Evolutionary conservation across 2,329 filamentous ascomycete species (phyloP).

Genomic region (Amesomyces nigricolor): DNA sequence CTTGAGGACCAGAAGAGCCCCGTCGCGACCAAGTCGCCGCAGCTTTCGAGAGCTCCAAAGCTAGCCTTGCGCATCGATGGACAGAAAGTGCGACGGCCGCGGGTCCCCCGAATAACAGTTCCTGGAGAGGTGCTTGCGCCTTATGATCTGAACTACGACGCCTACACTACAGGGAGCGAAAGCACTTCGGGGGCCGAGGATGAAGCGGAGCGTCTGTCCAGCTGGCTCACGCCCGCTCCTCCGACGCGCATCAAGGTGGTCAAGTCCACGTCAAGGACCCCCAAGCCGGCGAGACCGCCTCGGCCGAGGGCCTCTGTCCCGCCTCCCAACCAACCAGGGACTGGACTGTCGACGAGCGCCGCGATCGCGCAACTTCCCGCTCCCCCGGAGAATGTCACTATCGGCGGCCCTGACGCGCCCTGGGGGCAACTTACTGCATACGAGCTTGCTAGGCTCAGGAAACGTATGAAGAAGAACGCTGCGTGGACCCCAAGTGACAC

Average conservation of each 20-base stretch:
- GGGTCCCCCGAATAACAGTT: constrained; percentile 55
- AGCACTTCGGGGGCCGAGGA: constrained; percentile 49
- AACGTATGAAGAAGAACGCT: constrained; percentile 88
- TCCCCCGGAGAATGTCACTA: constrained; percentile 53
- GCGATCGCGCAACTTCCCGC: constrained; percentile 44
- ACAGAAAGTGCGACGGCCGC: constrained; percentile 42
- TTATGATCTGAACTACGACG: constrained; percentile 59
- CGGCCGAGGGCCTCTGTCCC: constrained; percentile 31
- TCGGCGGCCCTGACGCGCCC: constrained; percentile 55
- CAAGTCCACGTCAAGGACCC: constrained; percentile 25
- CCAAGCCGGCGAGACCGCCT: constrained; percentile 38
- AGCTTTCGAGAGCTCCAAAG: constrained; percentile 45
- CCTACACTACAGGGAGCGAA: constrained; percentile 49
- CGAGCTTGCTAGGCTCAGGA: constrained; percentile 64
- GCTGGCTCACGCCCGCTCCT: constrained; percentile 30
- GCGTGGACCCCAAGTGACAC: constrained; percentile 80
- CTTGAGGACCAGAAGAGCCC: constrained; percentile 48
- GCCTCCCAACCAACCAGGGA: constrained; percentile 16
- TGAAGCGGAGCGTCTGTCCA: constrained; percentile 37
- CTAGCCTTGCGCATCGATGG: constrained; percentile 41
- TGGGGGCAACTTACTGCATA: constrained; percentile 62
- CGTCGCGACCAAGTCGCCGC: constrained; percentile 48
- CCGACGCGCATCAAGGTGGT: constrained; percentile 47
- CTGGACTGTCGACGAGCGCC: constrained; percentile 35
- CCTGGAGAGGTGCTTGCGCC: constrained; percentile 61